Conservation (phyloP, 805 yeast genomes). For the Saturnispora ahearnii region DNA sequence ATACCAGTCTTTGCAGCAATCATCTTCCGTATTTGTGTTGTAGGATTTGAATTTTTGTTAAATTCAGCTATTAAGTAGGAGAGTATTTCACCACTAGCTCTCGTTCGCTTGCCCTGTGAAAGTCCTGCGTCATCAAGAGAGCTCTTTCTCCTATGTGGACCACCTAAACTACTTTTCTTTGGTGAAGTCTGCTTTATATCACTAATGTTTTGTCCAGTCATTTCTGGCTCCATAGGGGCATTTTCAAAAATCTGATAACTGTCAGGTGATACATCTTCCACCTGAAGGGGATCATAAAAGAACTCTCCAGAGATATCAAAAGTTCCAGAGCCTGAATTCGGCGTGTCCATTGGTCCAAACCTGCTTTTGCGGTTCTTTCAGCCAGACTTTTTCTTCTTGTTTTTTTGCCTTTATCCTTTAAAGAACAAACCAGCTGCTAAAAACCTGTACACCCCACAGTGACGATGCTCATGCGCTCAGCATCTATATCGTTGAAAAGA, state of each 20-base stretch:
- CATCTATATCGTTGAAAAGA: not conserved
- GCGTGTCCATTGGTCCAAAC: not conserved
- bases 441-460: not conserved
- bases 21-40: constrained; percentile 57
- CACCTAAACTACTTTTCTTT: constrained; percentile 4
- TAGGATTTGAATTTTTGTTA: constrained; percentile 64
- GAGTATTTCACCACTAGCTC: constrained; percentile 58
- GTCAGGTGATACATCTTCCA: constrained; percentile 1
- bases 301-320: not conserved
- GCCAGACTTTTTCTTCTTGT: not conserved
- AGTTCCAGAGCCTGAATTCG: not conserved
- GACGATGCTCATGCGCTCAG: constrained; percentile 1
- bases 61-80: constrained; percentile 62
- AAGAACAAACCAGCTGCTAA: no score
- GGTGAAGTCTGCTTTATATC: constrained; percentile 11
- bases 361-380: not conserved
- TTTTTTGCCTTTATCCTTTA: not conserved
- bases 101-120: constrained; percentile 20
- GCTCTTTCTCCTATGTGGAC: constrained; percentile 8
- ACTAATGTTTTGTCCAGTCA: not conserved
- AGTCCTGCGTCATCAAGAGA: constrained; percentile 5
- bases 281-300: not conserved
- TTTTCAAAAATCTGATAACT: not conserved
- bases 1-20: constrained; percentile 67
- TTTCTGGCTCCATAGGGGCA: not conserved